Evolutionary conservation across 1,139 yeast species (phyloP), one percentile per base, ranked within the genome.

Genomic region (Nadsonia commutata): DNA sequence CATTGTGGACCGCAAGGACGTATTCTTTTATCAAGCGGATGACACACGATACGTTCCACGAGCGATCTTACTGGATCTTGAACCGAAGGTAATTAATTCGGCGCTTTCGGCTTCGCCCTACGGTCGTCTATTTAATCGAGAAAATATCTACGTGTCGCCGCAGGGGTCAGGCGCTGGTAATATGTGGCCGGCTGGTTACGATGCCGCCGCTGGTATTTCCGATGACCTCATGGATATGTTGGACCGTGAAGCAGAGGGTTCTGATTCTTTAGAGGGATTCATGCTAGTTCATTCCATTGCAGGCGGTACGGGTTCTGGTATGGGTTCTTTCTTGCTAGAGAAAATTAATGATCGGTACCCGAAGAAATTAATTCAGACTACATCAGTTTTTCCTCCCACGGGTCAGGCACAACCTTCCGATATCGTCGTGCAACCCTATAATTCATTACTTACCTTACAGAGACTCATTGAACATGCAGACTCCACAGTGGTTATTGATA

Each of bases 281-380:
- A 95, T 86, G 66, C 65, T 90, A 50, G 63, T 88, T 46, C 98
- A 90, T 60, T 84, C 96, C 16, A 94, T 93, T n/a, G 97, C 96
- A 0, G 98, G 98, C 20, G 98, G 98, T 33, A 90, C 98, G 0
- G 98, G 98, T 0, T 82, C 95, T 0, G 98, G 98, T 6, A 76
- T 86, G 39, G 98, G 98, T 0, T 84, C 95, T 0, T 74, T 74
- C 48, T 55, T 90, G 40, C 63, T 90, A 41, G 97, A 90, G 58
- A 67, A 78, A 20, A 63, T 93, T 47, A 76, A 78, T 45, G 98
- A 93, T 58, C 66, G 90, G 46, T 88, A 78, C 56, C 78, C 81
- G 45, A 88, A 88, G 58, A 88, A 86, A 57, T 63, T 90, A 41
- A 69, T 84, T 16, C 84, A 83, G 45, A 86, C 98, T 0, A 83